A percentile compares a stretch with the other conserved stretches of the same genome.
Conservation (phyloP, 2,329 filamentous ascomycete genomes). For the Incumbomyces delicatus region DNA sequence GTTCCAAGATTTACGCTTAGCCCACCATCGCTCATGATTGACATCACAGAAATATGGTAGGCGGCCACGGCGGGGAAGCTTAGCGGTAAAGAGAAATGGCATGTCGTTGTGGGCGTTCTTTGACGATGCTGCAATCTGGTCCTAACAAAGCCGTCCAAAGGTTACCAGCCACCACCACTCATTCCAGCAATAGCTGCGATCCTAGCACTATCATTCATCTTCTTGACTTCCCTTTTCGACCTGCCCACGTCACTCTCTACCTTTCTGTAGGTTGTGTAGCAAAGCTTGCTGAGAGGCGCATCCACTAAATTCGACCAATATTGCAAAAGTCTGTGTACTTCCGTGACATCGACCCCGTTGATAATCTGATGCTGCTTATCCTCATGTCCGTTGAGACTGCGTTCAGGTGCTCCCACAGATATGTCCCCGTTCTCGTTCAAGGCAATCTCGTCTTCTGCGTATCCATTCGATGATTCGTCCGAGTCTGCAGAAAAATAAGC, state of each 20-base stretch:
- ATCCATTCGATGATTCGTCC: constrained; percentile 18
- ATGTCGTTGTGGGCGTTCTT: too few relatives aligned
- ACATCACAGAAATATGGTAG: too few relatives aligned
- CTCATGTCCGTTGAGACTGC: constrained; percentile 4
- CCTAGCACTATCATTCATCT: constrained; percentile 60
- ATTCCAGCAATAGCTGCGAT: constrained; percentile 84
- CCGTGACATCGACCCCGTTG: constrained; percentile 51
- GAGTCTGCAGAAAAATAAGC: constrained; percentile 61
- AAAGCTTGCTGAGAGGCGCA: constrained; percentile 60
- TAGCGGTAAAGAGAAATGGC: too few relatives aligned
- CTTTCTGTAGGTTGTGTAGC: constrained; percentile 79
- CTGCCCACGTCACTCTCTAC: constrained; percentile 95
- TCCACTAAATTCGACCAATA: constrained; percentile 69
- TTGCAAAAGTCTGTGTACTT: constrained; percentile 58
- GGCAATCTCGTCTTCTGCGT: constrained; percentile 19
- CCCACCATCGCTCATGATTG: too few relatives aligned
- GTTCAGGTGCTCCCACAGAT: neutral
- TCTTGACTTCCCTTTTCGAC: constrained; percentile 34
- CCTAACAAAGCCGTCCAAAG: neutral
- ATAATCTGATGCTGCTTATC: constrained; percentile 35
- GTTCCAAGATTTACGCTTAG: too few relatives aligned
- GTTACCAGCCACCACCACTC: constrained; percentile 83
- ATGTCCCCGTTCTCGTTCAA: constrained; percentile 7
- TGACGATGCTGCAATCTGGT: too few relatives aligned
- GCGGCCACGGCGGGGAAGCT: too few relatives aligned